Conservation (phyloP, 208 protist genomes). For the Novymonas esmeraldas region DNA sequence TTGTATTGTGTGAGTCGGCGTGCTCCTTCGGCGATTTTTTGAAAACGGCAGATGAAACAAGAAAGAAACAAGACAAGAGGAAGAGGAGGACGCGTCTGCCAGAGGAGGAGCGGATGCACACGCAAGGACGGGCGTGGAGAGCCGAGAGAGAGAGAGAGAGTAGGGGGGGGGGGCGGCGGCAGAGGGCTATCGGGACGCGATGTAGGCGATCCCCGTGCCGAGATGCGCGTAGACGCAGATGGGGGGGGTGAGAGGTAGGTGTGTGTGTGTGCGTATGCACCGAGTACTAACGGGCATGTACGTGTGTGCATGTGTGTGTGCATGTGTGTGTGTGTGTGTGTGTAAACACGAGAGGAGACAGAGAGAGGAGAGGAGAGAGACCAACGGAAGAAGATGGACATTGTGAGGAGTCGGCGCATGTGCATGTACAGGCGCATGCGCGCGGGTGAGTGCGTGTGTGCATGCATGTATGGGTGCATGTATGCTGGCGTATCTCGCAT, state of each 20-base stretch:
- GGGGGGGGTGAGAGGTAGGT: no score
- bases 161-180: not conserved
- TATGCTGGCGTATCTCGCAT: no score
- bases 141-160: not conserved
- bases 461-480: no score
- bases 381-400: conserved; percentile 1
- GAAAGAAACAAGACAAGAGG: not conserved
- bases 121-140: conserved; percentile 5
- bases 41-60: not conserved
- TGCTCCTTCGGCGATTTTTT: not conserved
- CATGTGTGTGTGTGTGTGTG: not conserved
- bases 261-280: not conserved
- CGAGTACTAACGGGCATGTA: not conserved
- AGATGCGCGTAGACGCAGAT: no score
- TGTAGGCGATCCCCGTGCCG: not conserved
- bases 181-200: not conserved
- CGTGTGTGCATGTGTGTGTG: not conserved
- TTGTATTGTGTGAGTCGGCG: not conserved
- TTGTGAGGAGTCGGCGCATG: not conserved
- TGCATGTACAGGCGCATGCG: not conserved
- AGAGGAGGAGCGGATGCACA: conserved; percentile 17
- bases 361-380: conserved; percentile 8
- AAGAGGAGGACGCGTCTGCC: not conserved
- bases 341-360: not conserved
- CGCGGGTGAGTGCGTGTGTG: no score